These are phyloP conservation scores for Telfairia occidentalis DNA, from an alignment of 331 rosid species.

Conservation along the genomic window DNA sequence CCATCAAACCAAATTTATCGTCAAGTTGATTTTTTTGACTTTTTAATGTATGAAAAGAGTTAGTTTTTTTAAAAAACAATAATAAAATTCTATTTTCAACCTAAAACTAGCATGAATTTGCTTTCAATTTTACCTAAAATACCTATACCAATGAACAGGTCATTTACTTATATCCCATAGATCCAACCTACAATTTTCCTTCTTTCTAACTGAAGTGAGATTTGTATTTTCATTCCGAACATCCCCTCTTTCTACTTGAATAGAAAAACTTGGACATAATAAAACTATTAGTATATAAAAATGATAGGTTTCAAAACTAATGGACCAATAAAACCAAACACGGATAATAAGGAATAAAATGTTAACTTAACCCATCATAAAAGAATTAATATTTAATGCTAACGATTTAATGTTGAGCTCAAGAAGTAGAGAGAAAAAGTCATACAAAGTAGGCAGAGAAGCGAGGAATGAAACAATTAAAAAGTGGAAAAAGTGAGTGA, in stretches of 20 bases:
- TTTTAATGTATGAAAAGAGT: too few species aligned
- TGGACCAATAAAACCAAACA: neutral
- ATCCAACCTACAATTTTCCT: neutral
- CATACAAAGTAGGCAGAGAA: neutral
- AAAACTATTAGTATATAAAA: too few species aligned
- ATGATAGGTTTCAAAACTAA: too few species aligned
- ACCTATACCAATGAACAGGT: neutral
- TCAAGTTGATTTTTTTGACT: too few species aligned
- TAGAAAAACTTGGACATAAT: too few species aligned
- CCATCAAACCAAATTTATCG: too few species aligned
- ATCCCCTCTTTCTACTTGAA: too few species aligned
- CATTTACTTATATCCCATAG: neutral
- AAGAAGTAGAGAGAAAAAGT: neutral
- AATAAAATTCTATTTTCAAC: too few species aligned
- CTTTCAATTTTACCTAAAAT: neutral
- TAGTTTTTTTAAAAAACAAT: too few species aligned
- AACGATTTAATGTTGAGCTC: neutral
- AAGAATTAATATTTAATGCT: neutral
- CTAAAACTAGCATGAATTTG: neutral
- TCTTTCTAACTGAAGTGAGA: neutral
- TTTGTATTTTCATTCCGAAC: neutral
- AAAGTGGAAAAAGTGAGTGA: neutral
- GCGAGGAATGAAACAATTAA: neutral
- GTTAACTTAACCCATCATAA: neutral
- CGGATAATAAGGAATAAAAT: neutral